Percentiles rank a stretch among this genome's conserved stretches.
These are phyloP conservation scores for Aspergillus fijiensis DNA, from an alignment of 2,329 filamentous ascomycete genomes.

Conservation along the genomic window DNA sequence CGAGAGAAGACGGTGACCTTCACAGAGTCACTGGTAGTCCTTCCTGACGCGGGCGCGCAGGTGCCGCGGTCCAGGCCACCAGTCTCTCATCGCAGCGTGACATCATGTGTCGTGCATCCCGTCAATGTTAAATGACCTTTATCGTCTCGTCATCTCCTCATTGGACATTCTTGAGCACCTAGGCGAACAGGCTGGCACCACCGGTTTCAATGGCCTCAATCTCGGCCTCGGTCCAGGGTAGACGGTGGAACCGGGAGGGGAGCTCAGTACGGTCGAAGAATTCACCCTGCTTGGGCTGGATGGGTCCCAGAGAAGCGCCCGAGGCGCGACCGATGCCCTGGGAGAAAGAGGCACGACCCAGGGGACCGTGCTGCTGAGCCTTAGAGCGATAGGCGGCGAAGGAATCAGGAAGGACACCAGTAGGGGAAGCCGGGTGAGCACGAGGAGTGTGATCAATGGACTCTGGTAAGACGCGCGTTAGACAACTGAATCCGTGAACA, in stretches of 20 bases:
- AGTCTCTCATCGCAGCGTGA: background rate
- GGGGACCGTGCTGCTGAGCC: constrained; percentile 65
- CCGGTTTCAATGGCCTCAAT: constrained; percentile 96
- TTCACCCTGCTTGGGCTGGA: constrained; percentile 69
- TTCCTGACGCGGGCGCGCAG: constrained; percentile 7
- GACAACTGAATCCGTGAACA: background rate
- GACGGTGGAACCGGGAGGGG: constrained; percentile 75
- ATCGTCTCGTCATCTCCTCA: constrained; percentile 19
- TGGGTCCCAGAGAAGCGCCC: constrained; percentile 69
- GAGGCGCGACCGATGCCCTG: constrained; percentile 58
- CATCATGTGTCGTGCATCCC: constrained; percentile 8
- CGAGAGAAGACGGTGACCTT: constrained; percentile 7
- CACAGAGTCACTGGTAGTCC: background rate
- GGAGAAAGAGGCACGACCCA: constrained; percentile 42
- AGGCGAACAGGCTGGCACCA: constrained; percentile 68
- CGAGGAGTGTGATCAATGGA: constrained; percentile 56
- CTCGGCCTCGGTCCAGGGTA: constrained; percentile 73
- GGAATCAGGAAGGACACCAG: constrained; percentile 57
- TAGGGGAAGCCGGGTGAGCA: constrained; percentile 59
- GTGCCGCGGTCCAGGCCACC: background rate
- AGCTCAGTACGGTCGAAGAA: constrained; percentile 90
- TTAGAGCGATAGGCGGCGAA: constrained; percentile 63
- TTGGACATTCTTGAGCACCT: constrained; percentile 20
- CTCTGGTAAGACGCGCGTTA: constrained; percentile 29
- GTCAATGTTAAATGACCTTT: constrained; percentile 11